Evolutionary conservation across 176 grass and related monocot genomes (phyloP).

Genomic region (Ensete glaucum): DNA sequence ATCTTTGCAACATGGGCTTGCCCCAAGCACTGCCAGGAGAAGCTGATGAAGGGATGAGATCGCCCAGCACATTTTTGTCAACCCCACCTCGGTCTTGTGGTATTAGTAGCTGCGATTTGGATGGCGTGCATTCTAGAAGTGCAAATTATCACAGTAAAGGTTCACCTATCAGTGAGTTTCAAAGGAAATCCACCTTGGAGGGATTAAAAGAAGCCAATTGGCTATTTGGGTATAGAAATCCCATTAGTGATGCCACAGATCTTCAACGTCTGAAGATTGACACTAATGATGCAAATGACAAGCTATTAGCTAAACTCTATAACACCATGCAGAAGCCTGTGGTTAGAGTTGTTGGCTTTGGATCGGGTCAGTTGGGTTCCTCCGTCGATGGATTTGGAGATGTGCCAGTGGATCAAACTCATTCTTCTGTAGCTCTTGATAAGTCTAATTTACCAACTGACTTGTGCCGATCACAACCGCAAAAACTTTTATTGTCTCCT

Average conservation of each 20-base stretch:
- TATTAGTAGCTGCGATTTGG: constrained; percentile 22
- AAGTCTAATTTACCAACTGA: constrained; percentile 24
- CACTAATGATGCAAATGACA: constrained; percentile 25
- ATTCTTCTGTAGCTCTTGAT: constrained; percentile 36
- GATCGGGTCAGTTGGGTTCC: constrained; percentile 30
- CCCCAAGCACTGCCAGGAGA: constrained; percentile 42
- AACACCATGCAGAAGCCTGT: constrained; percentile 34
- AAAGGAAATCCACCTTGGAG: constrained; percentile 34
- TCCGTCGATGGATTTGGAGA: constrained; percentile 20
- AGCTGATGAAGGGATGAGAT: constrained; percentile 35
- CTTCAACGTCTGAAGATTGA: constrained; percentile 41
- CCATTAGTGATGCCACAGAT: constrained; percentile 19
- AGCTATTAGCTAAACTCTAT: constrained; percentile 32
- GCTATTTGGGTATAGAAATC: constrained; percentile 21
- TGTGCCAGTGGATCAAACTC: constrained; percentile 27
- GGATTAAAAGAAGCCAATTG: constrained; percentile 23
- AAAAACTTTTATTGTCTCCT: constrained; percentile 76
- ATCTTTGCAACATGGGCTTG: constrained; percentile 41
- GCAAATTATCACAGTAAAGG: constrained; percentile 17
- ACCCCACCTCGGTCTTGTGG: constrained; percentile 21
- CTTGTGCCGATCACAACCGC: constrained; percentile 35
- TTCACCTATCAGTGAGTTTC: constrained; percentile 27
- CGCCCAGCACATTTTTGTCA: constrained; percentile 30
- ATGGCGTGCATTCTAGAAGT: constrained; percentile 20
- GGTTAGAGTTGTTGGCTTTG: constrained; percentile 70